Conservation (phyloP, 495 filamentous ascomycete species). For the Diplogelasinospora grovesii region DNA sequence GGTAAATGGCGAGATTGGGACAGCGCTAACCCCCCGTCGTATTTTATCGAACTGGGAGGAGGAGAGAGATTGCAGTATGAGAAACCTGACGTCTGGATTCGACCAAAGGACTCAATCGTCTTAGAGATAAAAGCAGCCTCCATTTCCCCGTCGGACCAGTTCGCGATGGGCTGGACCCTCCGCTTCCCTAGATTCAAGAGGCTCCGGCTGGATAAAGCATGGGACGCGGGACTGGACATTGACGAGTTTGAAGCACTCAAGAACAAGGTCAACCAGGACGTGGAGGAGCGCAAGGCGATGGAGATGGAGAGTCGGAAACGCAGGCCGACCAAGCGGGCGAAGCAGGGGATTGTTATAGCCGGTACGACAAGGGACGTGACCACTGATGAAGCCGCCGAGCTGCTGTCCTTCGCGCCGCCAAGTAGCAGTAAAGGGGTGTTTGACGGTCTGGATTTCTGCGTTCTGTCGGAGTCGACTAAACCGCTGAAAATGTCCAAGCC, state of each 20-base stretch:
- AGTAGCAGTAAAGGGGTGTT: slow-evolving; percentile 42
- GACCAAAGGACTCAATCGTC: slow-evolving; percentile 79
- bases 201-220: slow-evolving; percentile 72
- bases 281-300: slow-evolving; percentile 66
- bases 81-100: slow-evolving; percentile 88
- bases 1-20: slow-evolving; percentile 91
- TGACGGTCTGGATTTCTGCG: slow-evolving; percentile 71
- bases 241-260: slow-evolving; percentile 72
- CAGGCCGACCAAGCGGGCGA: slow-evolving; percentile 54
- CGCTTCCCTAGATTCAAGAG: slow-evolving; percentile 89
- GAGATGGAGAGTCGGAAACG: slow-evolving; percentile 68
- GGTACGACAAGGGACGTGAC: slow-evolving; percentile 58
- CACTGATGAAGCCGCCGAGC: slow-evolving; percentile 10
- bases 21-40: slow-evolving; percentile 64
- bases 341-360: slow-evolving; percentile 65
- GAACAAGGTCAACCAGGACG: slow-evolving; percentile 61
- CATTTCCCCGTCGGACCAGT: slow-evolving; percentile 64
- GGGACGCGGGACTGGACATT: slow-evolving; percentile 71
- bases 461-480: slow-evolving; percentile 35
- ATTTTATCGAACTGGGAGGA: slow-evolving; percentile 76
- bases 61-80: slow-evolving; percentile 65
- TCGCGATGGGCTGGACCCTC: slow-evolving; percentile 70
- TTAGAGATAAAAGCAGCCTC: slow-evolving; percentile 87
- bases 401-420: not conserved
- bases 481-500: slow-evolving; percentile 64